These are phyloP conservation scores for Ganoderma lucidum DNA, from an alignment of 1,284 basidiomycete species.

Conservation along the genomic window DNA sequence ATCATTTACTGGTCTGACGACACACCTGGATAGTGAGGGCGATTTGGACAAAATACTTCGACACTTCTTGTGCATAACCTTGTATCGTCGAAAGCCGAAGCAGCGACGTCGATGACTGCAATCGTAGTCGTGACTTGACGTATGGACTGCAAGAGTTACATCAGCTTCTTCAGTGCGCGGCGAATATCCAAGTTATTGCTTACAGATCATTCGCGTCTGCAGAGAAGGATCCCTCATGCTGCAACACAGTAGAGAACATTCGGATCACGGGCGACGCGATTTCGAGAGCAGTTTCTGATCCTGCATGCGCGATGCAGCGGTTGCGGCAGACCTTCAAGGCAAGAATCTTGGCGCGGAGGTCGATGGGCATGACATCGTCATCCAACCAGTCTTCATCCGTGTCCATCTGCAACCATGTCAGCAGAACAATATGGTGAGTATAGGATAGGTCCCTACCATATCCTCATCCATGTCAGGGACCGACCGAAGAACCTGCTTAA, in stretches of 20 bases:
- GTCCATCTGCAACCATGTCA: slow-evolving; percentile 48
- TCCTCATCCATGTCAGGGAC: slow-evolving; percentile 46
- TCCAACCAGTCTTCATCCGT: slow-evolving; percentile 81
- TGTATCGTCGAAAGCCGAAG: slow-evolving; percentile 80
- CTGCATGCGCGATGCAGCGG: slow-evolving; percentile 75
- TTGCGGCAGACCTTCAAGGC: slow-evolving; percentile 84
- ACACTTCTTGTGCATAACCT: slow-evolving; percentile 67
- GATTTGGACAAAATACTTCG: slow-evolving; percentile 71
- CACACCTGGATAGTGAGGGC: slow-evolving; percentile 82
- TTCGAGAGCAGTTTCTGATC: slow-evolving; percentile 65
- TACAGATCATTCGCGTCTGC: slow-evolving; percentile 73
- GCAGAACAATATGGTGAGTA: neutral
- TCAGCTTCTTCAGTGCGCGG: slow-evolving; percentile 9
- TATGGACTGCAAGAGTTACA: slow-evolving; percentile 51
- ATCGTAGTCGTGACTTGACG: slow-evolving; percentile 74
- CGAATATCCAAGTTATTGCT: slow-evolving; percentile 38
- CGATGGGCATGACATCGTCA: slow-evolving; percentile 64
- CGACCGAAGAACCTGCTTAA: slow-evolving; percentile 78
- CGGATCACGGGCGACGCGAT: slow-evolving; percentile 79
- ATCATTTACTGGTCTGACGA: too few relatives aligned
- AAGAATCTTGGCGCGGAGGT: slow-evolving; percentile 74
- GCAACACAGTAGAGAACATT: slow-evolving; percentile 75
- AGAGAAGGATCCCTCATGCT: slow-evolving; percentile 69
- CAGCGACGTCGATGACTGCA: slow-evolving; percentile 84
- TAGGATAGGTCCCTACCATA: neutral